Conservation (phyloP, 176 grass and related monocot species). For the Elymus sibiricus region DNA sequence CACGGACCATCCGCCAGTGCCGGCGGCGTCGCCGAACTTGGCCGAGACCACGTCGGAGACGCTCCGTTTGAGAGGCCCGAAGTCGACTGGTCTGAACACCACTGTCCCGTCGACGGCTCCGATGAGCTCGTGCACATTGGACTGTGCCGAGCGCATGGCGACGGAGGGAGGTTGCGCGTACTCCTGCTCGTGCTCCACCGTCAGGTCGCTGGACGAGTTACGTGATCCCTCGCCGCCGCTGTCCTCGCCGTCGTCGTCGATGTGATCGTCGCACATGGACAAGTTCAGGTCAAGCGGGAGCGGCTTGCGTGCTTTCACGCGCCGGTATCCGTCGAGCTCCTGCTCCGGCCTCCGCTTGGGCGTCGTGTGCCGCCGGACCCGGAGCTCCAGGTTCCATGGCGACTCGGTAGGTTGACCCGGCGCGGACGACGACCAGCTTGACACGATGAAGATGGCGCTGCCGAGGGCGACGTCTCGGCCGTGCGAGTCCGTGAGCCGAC, state of each 20-base stretch:
- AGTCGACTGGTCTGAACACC: constrained; percentile 63
- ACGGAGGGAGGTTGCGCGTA: not conserved
- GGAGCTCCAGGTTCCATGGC: constrained; percentile 53
- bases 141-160: constrained; percentile 7
- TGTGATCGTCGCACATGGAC: constrained; percentile 32
- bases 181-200: constrained; percentile 61
- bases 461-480: constrained; percentile 59
- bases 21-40: constrained; percentile 26
- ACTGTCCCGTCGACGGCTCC: constrained; percentile 37
- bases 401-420: not conserved
- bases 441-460: constrained; percentile 53
- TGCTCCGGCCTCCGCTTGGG: constrained; percentile 40
- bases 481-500: constrained; percentile 53
- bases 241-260: constrained; percentile 37
- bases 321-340: constrained; percentile 3
- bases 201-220: constrained; percentile 78
- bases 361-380: not conserved
- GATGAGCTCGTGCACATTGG: constrained; percentile 28
- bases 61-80: constrained; percentile 38
- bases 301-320: constrained; percentile 28
- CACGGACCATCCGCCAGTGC: not conserved
- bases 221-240: constrained; percentile 49
- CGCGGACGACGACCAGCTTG: constrained; percentile 15
- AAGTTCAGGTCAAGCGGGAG: constrained; percentile 77
- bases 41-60: constrained; percentile 39